phyloP scores from a whole-genome alignment of 352 stramenopile species.

The Vaucheria bursata region DNA sequence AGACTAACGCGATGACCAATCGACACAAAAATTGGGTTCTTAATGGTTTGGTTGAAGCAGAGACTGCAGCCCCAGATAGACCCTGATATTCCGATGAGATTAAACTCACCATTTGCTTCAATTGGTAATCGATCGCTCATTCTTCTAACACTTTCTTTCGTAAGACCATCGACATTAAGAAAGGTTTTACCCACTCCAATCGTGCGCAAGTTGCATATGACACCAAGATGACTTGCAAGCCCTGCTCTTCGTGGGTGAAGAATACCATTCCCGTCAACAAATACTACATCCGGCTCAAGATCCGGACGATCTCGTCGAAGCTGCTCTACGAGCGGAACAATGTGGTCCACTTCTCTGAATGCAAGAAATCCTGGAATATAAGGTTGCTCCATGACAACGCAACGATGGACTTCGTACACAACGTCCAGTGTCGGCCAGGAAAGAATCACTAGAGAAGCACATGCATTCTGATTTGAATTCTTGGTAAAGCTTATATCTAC shows the following conservation, averaged over 20 bases:
- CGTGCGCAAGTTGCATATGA: conserved; percentile 71
- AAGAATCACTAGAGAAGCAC: conserved; percentile 39
- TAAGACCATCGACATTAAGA: conserved; percentile 33
- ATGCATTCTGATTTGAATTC: conserved; percentile 36
- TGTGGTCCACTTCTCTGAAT: conserved; percentile 39
- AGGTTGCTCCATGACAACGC: conserved; percentile 17
- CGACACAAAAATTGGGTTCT: conserved; percentile 33
- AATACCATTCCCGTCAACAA: conserved; percentile 78
- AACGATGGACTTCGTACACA: conserved; percentile 30
- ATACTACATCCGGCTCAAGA: conserved; percentile 64
- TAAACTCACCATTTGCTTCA: conserved; percentile 10
- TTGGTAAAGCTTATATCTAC: conserved; percentile 41
- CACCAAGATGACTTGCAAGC: conserved; percentile 80
- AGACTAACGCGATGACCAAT: conserved; percentile 33
- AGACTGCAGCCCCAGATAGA: conserved; percentile 25
- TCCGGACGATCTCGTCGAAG: conserved; percentile 38
- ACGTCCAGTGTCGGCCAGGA: conserved; percentile 31
- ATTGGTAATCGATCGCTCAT: not conserved
- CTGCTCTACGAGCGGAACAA: conserved; percentile 15
- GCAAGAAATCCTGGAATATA: conserved; percentile 36
- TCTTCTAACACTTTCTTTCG: conserved; percentile 19
- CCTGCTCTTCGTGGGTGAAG: conserved; percentile 77
- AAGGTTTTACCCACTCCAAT: conserved; percentile 58
- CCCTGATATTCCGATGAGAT: conserved; percentile 13
- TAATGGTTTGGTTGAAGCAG: conserved; percentile 13